Evolutionary conservation across 345 rosid genomes (phyloP), one percentile per base, ranked within the genome.

Genomic region (Melaleuca alternifolia): DNA sequence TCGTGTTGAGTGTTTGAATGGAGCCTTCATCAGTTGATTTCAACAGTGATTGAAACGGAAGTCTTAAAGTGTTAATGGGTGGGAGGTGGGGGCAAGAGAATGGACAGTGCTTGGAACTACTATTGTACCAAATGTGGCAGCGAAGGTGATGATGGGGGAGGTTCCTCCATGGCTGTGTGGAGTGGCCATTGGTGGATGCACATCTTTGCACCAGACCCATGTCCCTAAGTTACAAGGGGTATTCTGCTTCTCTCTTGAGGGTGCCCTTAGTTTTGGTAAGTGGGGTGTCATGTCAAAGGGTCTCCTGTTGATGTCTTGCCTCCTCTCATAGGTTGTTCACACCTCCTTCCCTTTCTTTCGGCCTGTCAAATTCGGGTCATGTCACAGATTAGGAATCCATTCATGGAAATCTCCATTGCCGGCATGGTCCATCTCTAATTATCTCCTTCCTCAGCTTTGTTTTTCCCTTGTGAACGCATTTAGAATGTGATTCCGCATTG

Each of bases 141-240:
- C 44, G 87, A 86, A 53, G 84, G 21, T 54, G 76, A 54, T 86
- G 51, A 75, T 44, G 81, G 53, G 51, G 54, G 30, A 86, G 84
- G 79, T 86, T 86, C 84, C 61, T 53, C 84, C 87, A 79, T 53
- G 11, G 84, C 46, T 46, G 84, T 79, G 84, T 79, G 26, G 75
- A 54, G 84, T 48, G 84, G 75, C 65, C 84, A 79, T 77, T 79
- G 76, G 87, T 37, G 87, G 84, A 86, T 86, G 37, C 46, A 50
- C 76, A 79, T 46, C 50, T 14, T 41, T 41, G 48, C 81, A 71
- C 48, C 81, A 5, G 20, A 37, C 81, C 81, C 48, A 18, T 18
- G 26, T 71, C 48, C 48, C 26, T 37, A 2, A 18, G 48, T 20
- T 2, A 18, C 3, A 37, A 2, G 48, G 26, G 79, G 24, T 20